Percentiles rank a stretch among this genome's conserved stretches.
These are phyloP conservation scores for Saccharomycopsis crataegensis DNA, from an alignment of 1,139 yeast species.

Conservation along the genomic window DNA sequence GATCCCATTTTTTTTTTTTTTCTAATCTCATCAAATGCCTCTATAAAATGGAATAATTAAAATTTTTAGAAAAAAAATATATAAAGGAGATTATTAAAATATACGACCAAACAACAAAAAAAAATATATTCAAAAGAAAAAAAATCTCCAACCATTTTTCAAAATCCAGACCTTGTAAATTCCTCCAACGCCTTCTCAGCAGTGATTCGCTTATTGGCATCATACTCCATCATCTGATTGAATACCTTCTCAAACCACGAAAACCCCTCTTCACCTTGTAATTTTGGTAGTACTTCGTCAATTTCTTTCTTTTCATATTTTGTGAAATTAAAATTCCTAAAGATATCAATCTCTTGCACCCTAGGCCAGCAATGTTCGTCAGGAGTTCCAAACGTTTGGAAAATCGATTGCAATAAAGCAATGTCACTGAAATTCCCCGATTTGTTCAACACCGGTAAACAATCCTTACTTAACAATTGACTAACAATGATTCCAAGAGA, in stretches of 20 bases:
- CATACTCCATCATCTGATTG: slow-evolving; percentile 16
- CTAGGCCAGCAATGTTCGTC: slow-evolving; percentile 41
- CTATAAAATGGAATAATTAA: too few relatives aligned
- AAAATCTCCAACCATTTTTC: too few relatives aligned
- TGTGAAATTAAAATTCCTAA: slow-evolving; percentile 9
- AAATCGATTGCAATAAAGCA: slow-evolving; percentile 53
- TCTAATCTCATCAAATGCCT: too few relatives aligned
- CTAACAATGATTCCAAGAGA: slow-evolving; percentile 62
- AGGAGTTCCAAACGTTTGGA: slow-evolving; percentile 67
- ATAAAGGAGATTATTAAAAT: too few relatives aligned
- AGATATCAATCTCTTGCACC: slow-evolving; percentile 25
- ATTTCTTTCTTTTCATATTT: not conserved
- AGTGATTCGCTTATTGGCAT: slow-evolving; percentile 11
- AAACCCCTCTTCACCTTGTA: not conserved
- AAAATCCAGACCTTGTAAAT: too few relatives aligned
- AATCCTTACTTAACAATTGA: slow-evolving; percentile 44
- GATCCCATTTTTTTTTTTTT: too few relatives aligned
- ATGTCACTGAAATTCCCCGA: slow-evolving; percentile 42
- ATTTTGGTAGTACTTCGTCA: slow-evolving; percentile 9
- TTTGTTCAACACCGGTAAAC: slow-evolving; percentile 31
- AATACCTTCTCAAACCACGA: slow-evolving; percentile 6
- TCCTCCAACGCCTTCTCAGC: slow-evolving; percentile 7
- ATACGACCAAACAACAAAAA: too few relatives aligned
- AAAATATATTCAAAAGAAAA: too few relatives aligned
- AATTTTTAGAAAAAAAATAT: too few relatives aligned